A percentile compares a stretch with the other conserved stretches of the same genome.
These are phyloP conservation scores for Sporothrix euskadiensis DNA, from an alignment of 2,329 filamentous ascomycete species.

Conservation along the genomic window DNA sequence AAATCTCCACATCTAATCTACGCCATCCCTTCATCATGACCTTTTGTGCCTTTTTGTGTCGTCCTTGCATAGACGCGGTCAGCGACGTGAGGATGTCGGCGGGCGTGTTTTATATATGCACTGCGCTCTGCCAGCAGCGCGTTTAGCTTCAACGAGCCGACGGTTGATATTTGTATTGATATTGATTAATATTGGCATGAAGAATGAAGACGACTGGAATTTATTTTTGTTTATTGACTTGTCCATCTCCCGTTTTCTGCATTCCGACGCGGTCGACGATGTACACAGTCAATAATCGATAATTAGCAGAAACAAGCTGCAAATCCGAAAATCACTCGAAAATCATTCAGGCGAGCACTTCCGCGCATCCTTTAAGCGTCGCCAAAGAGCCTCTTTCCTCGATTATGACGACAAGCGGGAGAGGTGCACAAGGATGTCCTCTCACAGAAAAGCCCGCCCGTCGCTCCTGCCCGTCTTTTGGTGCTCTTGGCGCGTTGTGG, in stretches of 20 bases:
- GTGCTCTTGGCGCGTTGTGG: slow-evolving; percentile 12
- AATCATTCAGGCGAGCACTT: background rate
- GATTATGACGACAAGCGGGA: background rate
- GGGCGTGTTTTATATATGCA: background rate
- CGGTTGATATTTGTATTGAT: background rate
- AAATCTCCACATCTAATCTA: slow-evolving; percentile 24
- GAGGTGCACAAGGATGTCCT: slow-evolving; percentile 2
- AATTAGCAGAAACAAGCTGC: background rate
- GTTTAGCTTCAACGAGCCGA: background rate
- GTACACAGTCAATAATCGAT: background rate
- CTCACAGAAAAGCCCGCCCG: background rate
- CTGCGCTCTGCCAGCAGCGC: background rate
- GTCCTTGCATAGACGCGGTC: slow-evolving; percentile 1
- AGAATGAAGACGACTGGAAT: background rate
- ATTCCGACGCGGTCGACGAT: slow-evolving; percentile 8
- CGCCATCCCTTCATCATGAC: slow-evolving; percentile 19
- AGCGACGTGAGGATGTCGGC: background rate
- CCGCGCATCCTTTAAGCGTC: background rate
- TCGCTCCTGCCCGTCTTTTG: background rate
- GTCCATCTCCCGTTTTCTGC: background rate
- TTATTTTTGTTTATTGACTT: slow-evolving; percentile 4
- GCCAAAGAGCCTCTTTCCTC: background rate
- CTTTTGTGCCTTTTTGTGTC: background rate
- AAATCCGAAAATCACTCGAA: background rate
- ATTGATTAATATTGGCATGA: background rate